Evolutionary conservation across 768 basidiomycete species (phyloP).

Genomic region (Chiua virens): DNA sequence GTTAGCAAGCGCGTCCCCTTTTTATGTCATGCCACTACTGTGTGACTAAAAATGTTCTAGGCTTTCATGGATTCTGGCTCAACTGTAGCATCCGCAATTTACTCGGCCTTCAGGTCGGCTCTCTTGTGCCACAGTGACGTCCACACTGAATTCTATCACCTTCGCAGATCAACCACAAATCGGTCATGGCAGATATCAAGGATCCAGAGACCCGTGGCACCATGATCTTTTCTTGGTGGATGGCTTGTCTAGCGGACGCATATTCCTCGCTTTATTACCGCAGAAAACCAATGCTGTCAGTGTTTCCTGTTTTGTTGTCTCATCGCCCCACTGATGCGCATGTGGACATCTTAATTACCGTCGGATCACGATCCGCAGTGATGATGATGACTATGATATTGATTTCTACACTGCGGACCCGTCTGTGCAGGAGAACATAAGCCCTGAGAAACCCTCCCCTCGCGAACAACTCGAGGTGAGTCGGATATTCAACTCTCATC

Average conservation of each 20-base stretch:
- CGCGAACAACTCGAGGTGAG: conserved; percentile 79
- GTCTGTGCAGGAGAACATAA: conserved; percentile 46
- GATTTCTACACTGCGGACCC: conserved; percentile 83
- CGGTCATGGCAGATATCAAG: conserved; percentile 68
- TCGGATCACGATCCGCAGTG: conserved; percentile 36
- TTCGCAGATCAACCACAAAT: conserved; percentile 78
- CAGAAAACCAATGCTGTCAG: conserved; percentile 74
- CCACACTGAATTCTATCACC: conserved; percentile 5
- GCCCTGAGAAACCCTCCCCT: conserved; percentile 56
- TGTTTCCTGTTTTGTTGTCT: conserved; percentile 6
- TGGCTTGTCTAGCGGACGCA: conserved; percentile 83
- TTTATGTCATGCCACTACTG: conserved; percentile 15
- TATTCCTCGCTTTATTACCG: conserved; percentile 83
- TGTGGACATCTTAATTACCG: conserved; percentile 24
- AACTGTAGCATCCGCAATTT: conserved; percentile 76
- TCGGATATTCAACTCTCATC: conserved; percentile 4
- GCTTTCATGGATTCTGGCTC: conserved; percentile 86
- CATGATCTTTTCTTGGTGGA: conserved; percentile 94
- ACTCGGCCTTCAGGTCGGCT: conserved; percentile 65
- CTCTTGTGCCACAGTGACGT: conserved; percentile 11
- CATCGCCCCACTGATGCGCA: conserved; percentile 7
- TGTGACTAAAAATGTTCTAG: conserved; percentile 39
- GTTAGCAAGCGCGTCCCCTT: conserved; percentile 38
- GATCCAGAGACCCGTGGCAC: conserved; percentile 77
- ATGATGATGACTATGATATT: conserved; percentile 88